Percentiles rank a stretch among this genome's conserved stretches.
Evolutionary conservation across 768 basidiomycete species (phyloP).

Genomic region (Tricholoma hemisulphureum): DNA sequence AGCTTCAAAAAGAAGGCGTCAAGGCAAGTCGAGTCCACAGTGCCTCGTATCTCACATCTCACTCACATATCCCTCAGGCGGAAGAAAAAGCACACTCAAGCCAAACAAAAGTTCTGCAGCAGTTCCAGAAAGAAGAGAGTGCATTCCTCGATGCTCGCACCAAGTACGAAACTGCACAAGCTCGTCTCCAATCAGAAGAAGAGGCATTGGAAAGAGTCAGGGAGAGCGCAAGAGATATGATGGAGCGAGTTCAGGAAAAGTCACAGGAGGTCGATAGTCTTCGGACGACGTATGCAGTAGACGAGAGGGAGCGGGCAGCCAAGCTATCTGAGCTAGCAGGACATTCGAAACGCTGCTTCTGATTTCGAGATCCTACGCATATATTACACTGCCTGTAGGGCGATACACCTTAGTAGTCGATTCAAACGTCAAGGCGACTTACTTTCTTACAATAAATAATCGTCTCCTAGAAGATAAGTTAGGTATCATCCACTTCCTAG

Average conservation of each 20-base stretch:
- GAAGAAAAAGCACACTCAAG: slow-evolving; percentile 56
- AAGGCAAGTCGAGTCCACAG: slow-evolving; percentile 38
- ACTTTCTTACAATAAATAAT: background rate
- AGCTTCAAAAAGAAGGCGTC: slow-evolving; percentile 64
- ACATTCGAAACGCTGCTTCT: background rate
- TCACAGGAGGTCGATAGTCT: slow-evolving; percentile 70
- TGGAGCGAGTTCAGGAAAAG: slow-evolving; percentile 66
- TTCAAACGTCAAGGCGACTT: background rate
- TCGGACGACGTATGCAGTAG: slow-evolving; percentile 60
- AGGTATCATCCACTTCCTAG: background rate
- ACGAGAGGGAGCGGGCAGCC: slow-evolving; percentile 65
- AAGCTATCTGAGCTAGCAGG: slow-evolving; percentile 41
- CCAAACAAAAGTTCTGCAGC: slow-evolving; percentile 51
- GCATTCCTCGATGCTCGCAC: slow-evolving; percentile 60
- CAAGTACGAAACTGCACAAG: slow-evolving; percentile 52
- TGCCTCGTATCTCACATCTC: background rate
- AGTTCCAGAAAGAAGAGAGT: slow-evolving; percentile 64
- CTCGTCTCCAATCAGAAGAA: slow-evolving; percentile 44
- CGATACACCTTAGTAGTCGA: background rate
- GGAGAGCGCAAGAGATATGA: slow-evolving; percentile 55
- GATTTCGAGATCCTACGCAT: background rate
- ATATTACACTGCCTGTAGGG: background rate
- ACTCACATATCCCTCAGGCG: slow-evolving; percentile 32
- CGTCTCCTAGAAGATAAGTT: background rate
- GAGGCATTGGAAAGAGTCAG: slow-evolving; percentile 51